Evolutionary conservation across 495 filamentous ascomycete genomes (phyloP).

Genomic region (Daldinia decipiens): DNA sequence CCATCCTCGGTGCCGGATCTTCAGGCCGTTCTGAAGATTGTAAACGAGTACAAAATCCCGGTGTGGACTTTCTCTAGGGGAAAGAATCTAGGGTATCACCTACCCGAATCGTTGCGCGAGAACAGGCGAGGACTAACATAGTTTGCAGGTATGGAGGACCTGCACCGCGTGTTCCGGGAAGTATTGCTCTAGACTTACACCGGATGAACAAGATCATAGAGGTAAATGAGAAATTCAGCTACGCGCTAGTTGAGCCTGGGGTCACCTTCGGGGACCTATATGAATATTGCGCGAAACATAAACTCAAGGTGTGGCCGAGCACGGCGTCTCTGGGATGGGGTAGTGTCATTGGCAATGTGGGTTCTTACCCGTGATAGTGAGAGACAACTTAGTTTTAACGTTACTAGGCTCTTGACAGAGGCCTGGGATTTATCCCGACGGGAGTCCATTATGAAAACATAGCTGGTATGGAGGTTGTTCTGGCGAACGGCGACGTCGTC

Average conservation of each 20-base stretch:
- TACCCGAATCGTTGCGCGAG: background rate
- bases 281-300: constrained; percentile 58
- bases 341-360: constrained; percentile 64
- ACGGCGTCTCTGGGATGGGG: constrained; percentile 67
- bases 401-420: constrained; percentile 53
- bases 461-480: constrained; percentile 61
- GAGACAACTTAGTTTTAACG: constrained; percentile 5
- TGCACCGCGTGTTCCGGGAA: constrained; percentile 61
- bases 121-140: constrained; percentile 7
- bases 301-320: constrained; percentile 65
- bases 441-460: constrained; percentile 61
- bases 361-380: constrained; percentile 7
- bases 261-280: constrained; percentile 66
- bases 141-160: constrained; percentile 65
- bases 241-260: constrained; percentile 65
- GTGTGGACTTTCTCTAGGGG: constrained; percentile 61
- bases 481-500: constrained; percentile 59
- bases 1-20: constrained; percentile 53
- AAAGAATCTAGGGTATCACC: constrained; percentile 57
- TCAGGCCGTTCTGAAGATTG: constrained; percentile 49
- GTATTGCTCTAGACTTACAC: constrained; percentile 64
- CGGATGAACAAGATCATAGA: constrained; percentile 67
- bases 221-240: constrained; percentile 63
- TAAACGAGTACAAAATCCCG: constrained; percentile 56
- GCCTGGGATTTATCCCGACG: constrained; percentile 58